Base-by-base conservation (phyloP, 257 asterid species). In the Jacaranda mimosifolia region DNA sequence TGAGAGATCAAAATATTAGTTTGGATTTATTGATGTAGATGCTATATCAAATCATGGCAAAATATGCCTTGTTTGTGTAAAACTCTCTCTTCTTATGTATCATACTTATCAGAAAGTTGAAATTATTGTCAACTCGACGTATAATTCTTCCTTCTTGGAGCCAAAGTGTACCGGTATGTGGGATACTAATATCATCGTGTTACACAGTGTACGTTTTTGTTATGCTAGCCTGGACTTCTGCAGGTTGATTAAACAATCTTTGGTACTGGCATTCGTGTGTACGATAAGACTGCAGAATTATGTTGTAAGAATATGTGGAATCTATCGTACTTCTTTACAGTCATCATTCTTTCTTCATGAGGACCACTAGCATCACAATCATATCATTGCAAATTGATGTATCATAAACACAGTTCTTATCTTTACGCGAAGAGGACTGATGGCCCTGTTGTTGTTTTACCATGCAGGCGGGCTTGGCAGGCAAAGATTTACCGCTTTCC, bases 331-430 rank as follows among this genome's bases (percentile, higher is more conserved):
- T 6, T 63, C 32, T 40, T 63, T 15, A 63, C 32, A 38, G 72
- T 26, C 39, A 75, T 43, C 57, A 65, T 63, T 38, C 39, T 77
- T 60, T 69, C 11, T 13, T 3, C 14, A 5, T 13, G 42, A 58
- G 73, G 82, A 71, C 63, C 77, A 78, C 77, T 38, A 12, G 9
- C 36, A 68, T 69, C 81, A 53, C 57, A 39, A 60, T 68, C 75
- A 70, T 57, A 63, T 71, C 67, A 43, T 70, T 18, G 67, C 35
- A 62, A 52, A 52, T 70, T 68, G 81, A 77, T 76, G 80, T 67
- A 42, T 68, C 70, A 43, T 68, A 9, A 77, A 65, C 51, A 35
- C 43, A 9, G 5, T 17, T 18, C 43, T 66, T 40, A 42, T 66
- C 39, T 42, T 64, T 26, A 60, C 10, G 66, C 66, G 26, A 42